Base-by-base conservation (phyloP, 2,329 filamentous ascomycete species). In the Akanthomyces dipterigenus region DNA sequence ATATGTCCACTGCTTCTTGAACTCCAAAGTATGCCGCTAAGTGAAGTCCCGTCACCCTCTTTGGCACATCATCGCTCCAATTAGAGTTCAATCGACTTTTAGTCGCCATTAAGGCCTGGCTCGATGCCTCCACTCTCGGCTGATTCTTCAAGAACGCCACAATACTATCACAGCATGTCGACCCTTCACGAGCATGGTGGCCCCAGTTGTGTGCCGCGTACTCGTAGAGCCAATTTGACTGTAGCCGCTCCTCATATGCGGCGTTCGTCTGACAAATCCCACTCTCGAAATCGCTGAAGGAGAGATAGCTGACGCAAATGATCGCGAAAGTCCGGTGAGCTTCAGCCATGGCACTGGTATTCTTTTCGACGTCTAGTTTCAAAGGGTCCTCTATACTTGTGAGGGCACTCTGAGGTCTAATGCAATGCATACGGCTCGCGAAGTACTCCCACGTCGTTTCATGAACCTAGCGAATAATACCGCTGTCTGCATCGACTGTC, bases 381-480 rank as follows among this genome's bases (percentile, higher is more conserved):
- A 48, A 28, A 18, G 5, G 22, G 16, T 28, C 9, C 11, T 26
- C 45, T 11, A n/a, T 26, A 48, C 12, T 28, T 31, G 3, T 31
- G 4, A 28, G 24, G 3, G 12, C 16, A 2, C 18, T 8, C 24
- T 9, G 24, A 8, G 14, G 45, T 28, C 1, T 11, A 4, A 48
- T 28, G 46, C 24, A 49, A 18, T 28, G 2, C 24, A 49, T 49
- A 5, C 28, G 24, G 14, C 5, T 49, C 4, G 14, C 34, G 14
- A 62, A 31, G 53, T 57, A 62, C 46, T 62, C n/a, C 20, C 34
- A 24, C 6, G 48, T 46, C 1, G 60, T 57, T 22, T 57, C 26
- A 16, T 62, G 54, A 14, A 78, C 75, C 0, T 79, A 63, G 5
- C 74, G 70, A 8, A 78, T 67, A 38, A 74, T 66, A 26, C 66